Base-by-base conservation (phyloP, 345 rosid species). In the Arabidopsis suecica region DNA sequence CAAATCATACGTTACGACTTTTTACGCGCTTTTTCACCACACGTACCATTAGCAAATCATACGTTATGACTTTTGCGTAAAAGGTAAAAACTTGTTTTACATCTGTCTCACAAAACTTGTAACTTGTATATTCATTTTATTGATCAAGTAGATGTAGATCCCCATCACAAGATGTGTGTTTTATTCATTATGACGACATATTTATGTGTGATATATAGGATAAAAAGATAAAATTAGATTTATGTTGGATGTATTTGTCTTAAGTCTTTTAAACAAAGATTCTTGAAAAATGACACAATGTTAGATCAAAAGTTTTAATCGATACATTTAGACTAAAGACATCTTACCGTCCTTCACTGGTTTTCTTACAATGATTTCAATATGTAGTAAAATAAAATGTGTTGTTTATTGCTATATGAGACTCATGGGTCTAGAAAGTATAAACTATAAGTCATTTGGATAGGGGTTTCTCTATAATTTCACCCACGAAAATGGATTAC, bases 1-100 rank as follows among this genome's bases (percentile, higher is more conserved):
- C 79, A 68, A 68, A 61, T 68, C 72, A 68, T 50, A 68, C 47
- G 68, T 59, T 6, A 49, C 7, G 68, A 60, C 79, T 40, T 68
- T 33, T 49, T 61, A 67, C 79, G 34, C 61, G 45, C 12, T 68
- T 49, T 13, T 9, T 45, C 68, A 67, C 48, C 68, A 61, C 74
- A 75, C 69, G 79, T 48, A n/a, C 72, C 47, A 14, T 11, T 34
- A 36, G 20, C 45, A 65, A 65, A 3, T 18, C 45, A 40, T 44
- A 34, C 65, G 3, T 28, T 1, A 28, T 28, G 30, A 28, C 30
- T 28, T 28, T 28, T 68, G 40, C 51, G 32, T 54, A 38, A 68
- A 40, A 68, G n/a, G 9, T 7, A 1, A 54, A 20, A 47, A 36
- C 37, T 40, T 44, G 8, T 55, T 45, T 55, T 64, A 2, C 10